phyloP scores from a whole-genome alignment of 2,329 filamentous ascomycete species.

The Colletotrichum liriopes region DNA sequence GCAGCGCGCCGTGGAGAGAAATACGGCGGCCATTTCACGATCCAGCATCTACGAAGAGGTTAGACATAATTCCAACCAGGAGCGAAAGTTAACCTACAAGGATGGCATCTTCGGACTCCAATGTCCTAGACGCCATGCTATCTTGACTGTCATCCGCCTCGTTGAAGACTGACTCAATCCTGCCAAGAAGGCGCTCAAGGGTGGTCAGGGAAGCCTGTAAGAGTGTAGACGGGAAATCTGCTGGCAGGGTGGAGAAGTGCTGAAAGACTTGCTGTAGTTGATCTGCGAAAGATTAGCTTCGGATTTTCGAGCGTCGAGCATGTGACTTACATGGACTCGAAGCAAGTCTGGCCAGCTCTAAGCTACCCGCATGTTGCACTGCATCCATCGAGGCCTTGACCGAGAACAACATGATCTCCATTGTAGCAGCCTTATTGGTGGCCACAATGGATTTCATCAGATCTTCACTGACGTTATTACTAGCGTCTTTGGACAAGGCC shows the following conservation, averaged over 20 bases:
- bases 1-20: conserved; percentile 64
- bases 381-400: conserved; percentile 67
- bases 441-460: conserved; percentile 66
- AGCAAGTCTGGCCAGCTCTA: conserved; percentile 64
- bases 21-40: conserved; percentile 61
- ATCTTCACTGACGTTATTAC: conserved; percentile 59
- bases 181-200: conserved; percentile 62
- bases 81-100: conserved; percentile 49
- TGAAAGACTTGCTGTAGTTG: conserved; percentile 69
- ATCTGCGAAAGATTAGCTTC: conserved; percentile 47
- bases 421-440: conserved; percentile 67
- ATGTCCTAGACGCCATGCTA: conserved; percentile 57
- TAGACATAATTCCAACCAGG: conserved; percentile 5
- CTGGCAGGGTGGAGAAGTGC: conserved; percentile 60
- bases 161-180: conserved; percentile 58
- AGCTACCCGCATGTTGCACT: conserved; percentile 61
- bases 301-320: neutral
- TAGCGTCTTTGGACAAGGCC: conserved; percentile 64
- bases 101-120: conserved; percentile 64
- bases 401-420: conserved; percentile 68
- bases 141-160: conserved; percentile 57
- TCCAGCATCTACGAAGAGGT: conserved; percentile 59
- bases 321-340: conserved; percentile 60
- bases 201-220: conserved; percentile 62
- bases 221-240: conserved; percentile 65